phyloP scores from a whole-genome alignment of 805 yeast genomes.

The Spathaspora hagerdaliae region DNA sequence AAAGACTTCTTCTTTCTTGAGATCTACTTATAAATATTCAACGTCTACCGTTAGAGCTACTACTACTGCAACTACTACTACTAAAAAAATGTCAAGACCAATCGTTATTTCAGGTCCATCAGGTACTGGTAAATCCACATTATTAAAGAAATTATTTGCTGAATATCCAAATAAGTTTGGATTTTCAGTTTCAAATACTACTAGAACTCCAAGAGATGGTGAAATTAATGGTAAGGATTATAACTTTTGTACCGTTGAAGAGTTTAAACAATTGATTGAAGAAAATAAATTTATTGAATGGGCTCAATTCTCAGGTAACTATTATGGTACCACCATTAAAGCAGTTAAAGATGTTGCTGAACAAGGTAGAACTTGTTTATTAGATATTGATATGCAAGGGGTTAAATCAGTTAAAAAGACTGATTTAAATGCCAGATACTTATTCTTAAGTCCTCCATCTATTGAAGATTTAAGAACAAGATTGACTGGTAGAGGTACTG shows the following conservation, averaged over 20 bases:
- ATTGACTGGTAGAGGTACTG: conserved; percentile 89
- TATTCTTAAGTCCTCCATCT: conserved; percentile 92
- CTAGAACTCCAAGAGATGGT: conserved; percentile 88
- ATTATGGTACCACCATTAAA: conserved; percentile 89
- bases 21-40: not conserved
- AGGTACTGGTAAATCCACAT: conserved; percentile 93
- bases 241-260: conserved; percentile 77
- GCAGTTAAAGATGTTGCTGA: conserved; percentile 73
- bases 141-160: conserved; percentile 81
- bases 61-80: not conserved
- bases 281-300: conserved; percentile 85
- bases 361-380: conserved; percentile 73
- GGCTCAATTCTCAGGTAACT: conserved; percentile 98
- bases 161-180: conserved; percentile 91
- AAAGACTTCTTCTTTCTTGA: not conserved
- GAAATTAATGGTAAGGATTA: conserved; percentile 88
- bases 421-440: conserved; percentile 74
- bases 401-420: conserved; percentile 87
- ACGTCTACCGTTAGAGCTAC: not conserved
- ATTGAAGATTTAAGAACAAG: conserved; percentile 72
- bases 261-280: conserved; percentile 72
- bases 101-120: conserved; percentile 97
- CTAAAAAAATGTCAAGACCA: conserved; percentile 51
- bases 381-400: conserved; percentile 99
- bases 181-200: conserved; percentile 90